Evolutionary conservation across 768 basidiomycete species (phyloP), one percentile per base, ranked within the genome.

Genomic region (Russula compacta): DNA sequence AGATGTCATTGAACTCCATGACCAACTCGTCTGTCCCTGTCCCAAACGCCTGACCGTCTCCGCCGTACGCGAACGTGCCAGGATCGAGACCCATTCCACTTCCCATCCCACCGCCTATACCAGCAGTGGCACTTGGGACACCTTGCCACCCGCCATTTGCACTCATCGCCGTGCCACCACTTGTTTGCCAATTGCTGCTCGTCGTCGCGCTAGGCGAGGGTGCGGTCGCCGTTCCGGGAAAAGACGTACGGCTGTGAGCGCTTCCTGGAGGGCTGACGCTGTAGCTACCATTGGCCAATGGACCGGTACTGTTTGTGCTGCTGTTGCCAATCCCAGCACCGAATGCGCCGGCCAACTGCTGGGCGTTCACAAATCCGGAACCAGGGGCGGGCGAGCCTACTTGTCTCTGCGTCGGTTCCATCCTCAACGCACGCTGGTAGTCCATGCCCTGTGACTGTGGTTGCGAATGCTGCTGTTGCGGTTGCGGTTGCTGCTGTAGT

Each of bases 381-480:
- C 64, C 57, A 9, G 56, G 52, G 15, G 47, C 56, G 1, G 60
- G 60, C 10, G 56, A 58, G 14, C 47, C 29, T 9, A 42, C 24
- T 49, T 63, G 61, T 5, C 42, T 14, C 35, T 29, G 56, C 9
- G 59, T 7, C 9, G 53, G 42, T 43, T 65, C 56, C 57, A 63
- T 63, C 52, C 53, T 39, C 19, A 63, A 47, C 35, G 57, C 53
- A 49, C 64, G 64, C 53, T 63, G 61, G 53, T 63, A 65, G 43
- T 65, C 63, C 11, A 64, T 44, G 44, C 47, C 36, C 43, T 59
- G 59, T 12, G 51, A 19, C 52, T 51, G 52, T 42, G 68, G 72
- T 62, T 71, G 72, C 63, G 68, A 69, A 38, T 56, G 68, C 36
- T 70, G 72, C 60, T 68, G 69, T 44, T 61, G 68, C 32, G 39